Evolutionary conservation across 78 protist species (phyloP), one percentile per base, ranked within the genome.

Genomic region (Guillardia theta): DNA sequence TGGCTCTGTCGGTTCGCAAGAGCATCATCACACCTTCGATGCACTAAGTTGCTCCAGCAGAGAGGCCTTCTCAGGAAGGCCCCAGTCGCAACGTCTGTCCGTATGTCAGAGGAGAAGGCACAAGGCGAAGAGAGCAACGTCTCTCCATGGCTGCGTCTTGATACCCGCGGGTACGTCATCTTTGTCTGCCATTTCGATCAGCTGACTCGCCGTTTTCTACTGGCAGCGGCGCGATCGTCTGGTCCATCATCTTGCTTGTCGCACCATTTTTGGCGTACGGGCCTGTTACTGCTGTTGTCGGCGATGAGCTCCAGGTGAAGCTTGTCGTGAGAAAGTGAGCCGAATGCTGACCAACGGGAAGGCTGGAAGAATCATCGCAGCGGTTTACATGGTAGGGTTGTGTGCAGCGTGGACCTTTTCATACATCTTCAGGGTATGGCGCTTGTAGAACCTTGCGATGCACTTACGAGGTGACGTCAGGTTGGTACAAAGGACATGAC

Each of bases 401-500:
- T 18, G 9, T 22, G 8, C 36, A 15, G 46, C 36, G 45, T 70
- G 83, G 83, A 70, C 83, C 4, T 12, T 12, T 15, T 70, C 83
- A 12, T 70, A 70, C 41, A 43, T 70, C 83, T 70, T 70, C 83
- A 36, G 83, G 46, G 83, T n/a, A n/a, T n/a, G n/a, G n/a, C n/a
- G n/a, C n/a, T n/a, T n/a, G n/a, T n/a, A n/a, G n/a, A n/a, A n/a
- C n/a, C n/a, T n/a, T n/a, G n/a, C n/a, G n/a, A n/a, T n/a, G n/a
- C n/a, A n/a, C n/a, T n/a, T n/a, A n/a, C n/a, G n/a, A n/a, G n/a
- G n/a, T n/a, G n/a, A n/a, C n/a, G n/a, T n/a, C n/a, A n/a, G n/a
- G n/a, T 70, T 43, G 83, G 83, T 3, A 70, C 83, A 36, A 70
- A 70, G 83, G 83, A 70, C 41, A 70, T 70, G 83, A 70, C 83